These are phyloP conservation scores for Cryptococcus maquisensis DNA, from an alignment of 1,284 basidiomycete genomes.

Conservation along the genomic window DNA sequence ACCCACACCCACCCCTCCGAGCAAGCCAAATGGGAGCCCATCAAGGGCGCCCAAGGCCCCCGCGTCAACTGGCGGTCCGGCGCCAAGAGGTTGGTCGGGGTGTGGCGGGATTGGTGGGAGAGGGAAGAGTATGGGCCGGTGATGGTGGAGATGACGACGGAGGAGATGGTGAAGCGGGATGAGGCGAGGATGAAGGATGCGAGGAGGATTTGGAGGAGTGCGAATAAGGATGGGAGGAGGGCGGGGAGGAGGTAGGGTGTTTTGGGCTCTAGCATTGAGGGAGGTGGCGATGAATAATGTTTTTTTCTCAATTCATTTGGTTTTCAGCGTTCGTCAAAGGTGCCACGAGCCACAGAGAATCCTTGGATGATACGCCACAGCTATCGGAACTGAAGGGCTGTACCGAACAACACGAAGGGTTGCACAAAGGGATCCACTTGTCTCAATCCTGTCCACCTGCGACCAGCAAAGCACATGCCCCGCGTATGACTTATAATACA, in stretches of 20 bases:
- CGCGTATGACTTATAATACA: too few relatives aligned
- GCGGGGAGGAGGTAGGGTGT: constrained; percentile 10
- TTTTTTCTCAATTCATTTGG: too few relatives aligned
- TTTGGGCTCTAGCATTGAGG: too few relatives aligned
- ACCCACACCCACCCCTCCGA: constrained; percentile 56
- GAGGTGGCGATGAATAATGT: too few relatives aligned
- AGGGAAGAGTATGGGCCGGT: constrained; percentile 86
- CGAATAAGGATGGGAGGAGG: constrained; percentile 8
- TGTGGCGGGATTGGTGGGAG: constrained; percentile 94
- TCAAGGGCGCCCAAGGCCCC: constrained; percentile 51
- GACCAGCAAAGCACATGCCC: too few relatives aligned
- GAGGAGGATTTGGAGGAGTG: constrained; percentile 40
- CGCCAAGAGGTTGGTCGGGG: constrained; percentile 74
- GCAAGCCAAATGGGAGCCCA: constrained; percentile 60
- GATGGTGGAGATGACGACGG: constrained; percentile 76
- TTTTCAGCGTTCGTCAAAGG: too few relatives aligned
- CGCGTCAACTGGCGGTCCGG: constrained; percentile 59
- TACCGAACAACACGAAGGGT: too few relatives aligned
- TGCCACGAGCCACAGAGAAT: too few relatives aligned
- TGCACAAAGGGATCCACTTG: too few relatives aligned
- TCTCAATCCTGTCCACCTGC: too few relatives aligned
- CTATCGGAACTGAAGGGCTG: too few relatives aligned
- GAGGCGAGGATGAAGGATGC: constrained; percentile 73
- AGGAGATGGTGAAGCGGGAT: constrained; percentile 87
- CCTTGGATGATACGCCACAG: too few relatives aligned